Percentiles rank a stretch among this genome's conserved stretches.
Conservation (phyloP, 192 early-diverging fungal species). For the Phlyctochytrium arcticum region DNA sequence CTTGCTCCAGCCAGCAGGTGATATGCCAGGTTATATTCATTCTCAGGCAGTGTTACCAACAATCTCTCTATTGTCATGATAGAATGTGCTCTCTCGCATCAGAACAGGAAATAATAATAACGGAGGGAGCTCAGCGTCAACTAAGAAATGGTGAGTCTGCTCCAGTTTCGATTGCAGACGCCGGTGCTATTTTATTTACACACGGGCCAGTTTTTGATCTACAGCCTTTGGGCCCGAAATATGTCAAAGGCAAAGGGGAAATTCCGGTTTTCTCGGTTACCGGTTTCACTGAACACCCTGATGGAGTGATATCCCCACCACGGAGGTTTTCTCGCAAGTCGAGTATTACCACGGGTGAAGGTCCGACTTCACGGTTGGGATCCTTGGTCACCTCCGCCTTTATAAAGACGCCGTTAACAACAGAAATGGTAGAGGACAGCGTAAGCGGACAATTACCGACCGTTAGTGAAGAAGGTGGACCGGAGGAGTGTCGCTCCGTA, state of each 20-base stretch:
- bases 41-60: neutral
- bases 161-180: too few relatives aligned
- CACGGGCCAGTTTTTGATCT: too few relatives aligned
- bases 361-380: neutral
- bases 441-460: neutral
- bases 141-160: neutral
- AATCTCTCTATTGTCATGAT: neutral
- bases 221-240: conserved; percentile 27
- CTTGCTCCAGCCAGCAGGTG: conserved; percentile 24
- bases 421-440: neutral
- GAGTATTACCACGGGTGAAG: neutral
- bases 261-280: conserved; percentile 33
- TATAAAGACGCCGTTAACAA: neutral
- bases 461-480: neutral
- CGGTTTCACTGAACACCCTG: neutral
- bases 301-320: neutral
- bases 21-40: neutral
- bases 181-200: too few relatives aligned
- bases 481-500: neutral
- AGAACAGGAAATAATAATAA: conserved; percentile 38
- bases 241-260: conserved; percentile 44
- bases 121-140: conserved; percentile 21
- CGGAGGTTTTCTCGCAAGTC: neutral
- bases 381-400: neutral
- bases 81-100: conserved; percentile 37